Evolutionary conservation across 169 alveolate genomes (phyloP), one percentile per base, ranked within the genome.

Genomic region (Cyclospora cayetanensis): DNA sequence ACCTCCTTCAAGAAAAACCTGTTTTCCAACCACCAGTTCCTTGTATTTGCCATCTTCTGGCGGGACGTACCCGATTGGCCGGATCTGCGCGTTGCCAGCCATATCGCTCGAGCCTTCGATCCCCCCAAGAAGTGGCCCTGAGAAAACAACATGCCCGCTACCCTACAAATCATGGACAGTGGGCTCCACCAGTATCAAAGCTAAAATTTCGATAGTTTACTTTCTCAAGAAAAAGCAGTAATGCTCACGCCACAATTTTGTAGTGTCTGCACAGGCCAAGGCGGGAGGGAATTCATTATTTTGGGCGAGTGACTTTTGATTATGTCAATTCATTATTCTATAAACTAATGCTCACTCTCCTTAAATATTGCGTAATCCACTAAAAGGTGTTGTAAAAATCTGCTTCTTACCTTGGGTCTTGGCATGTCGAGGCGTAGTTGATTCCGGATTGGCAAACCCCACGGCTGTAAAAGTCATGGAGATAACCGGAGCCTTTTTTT

Each of bases 11-110:
- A 74, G 83, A 42, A 76, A 90, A 31, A 77, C 90, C 35, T 46
- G 84, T 66, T 35, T 46, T 27, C 93, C 93, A 9, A 90, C 43
- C 20, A 66, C 70, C 37, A 90, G 41, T 72, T 90, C 84, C 37
- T 63, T 90, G 93, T 76, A 90, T 20, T 63, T 37, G 43, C 70
- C 90, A 43, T 74, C 90, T 25, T 43, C 46, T 0, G 93, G 93
- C 25, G 93, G 93, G 35, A 90, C 93, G 60, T 42, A 90, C 15
- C 93, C 93, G 35, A 90, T 84, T 74, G 90, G 93, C 72, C 90
- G 65, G 41, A 34, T 42, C 37, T 22, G 0, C 27, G 11, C 31
- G 60, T 50, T 50, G 18, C 9, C 9, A 25, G 2, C 65, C 27
- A 5, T 20, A 34, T 34, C 43, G 35, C 12, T 3, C 43, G 90